Percentiles rank a stretch among this genome's conserved stretches.
Conservation (phyloP, 768 basidiomycete genomes). For the Kondoa subrosea region DNA sequence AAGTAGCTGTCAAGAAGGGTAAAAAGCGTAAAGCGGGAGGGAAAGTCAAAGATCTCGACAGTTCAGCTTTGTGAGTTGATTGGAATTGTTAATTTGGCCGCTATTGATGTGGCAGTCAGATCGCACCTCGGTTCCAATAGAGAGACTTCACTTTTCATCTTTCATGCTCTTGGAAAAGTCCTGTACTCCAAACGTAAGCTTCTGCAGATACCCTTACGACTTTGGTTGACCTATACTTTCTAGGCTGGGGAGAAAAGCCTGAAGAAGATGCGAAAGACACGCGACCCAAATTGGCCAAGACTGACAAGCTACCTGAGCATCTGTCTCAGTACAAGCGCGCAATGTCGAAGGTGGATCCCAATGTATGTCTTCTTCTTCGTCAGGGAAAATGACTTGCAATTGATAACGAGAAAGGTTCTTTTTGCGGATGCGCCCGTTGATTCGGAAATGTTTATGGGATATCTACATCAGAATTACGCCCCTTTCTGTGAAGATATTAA, state of each 20-base stretch:
- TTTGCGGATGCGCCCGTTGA: slow-evolving; percentile 80
- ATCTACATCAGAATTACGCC: slow-evolving; percentile 84
- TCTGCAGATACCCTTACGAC: not conserved
- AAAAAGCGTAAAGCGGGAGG: slow-evolving; percentile 30
- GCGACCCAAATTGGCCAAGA: slow-evolving; percentile 13
- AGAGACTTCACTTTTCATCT: slow-evolving; percentile 71
- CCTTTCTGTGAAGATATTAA: slow-evolving; percentile 66
- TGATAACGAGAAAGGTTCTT: slow-evolving; percentile 39
- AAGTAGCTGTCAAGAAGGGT: slow-evolving; percentile 29
- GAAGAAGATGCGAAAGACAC: slow-evolving; percentile 23
- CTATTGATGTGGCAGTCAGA: slow-evolving; percentile 28
- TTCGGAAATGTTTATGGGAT: slow-evolving; percentile 68
- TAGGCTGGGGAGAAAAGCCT: slow-evolving; percentile 25
- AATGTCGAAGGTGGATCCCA: slow-evolving; percentile 28
- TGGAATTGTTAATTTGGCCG: not conserved
- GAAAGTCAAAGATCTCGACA: slow-evolving; percentile 21
- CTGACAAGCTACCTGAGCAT: slow-evolving; percentile 22
- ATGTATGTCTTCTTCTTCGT: slow-evolving; percentile 22
- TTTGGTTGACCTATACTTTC: not conserved
- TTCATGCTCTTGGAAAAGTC: slow-evolving; percentile 83
- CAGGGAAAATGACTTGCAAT: slow-evolving; percentile 1
- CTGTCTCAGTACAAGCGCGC: slow-evolving; percentile 17
- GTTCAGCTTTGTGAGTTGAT: slow-evolving; percentile 21
- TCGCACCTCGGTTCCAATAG: slow-evolving; percentile 61
- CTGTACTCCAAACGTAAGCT: slow-evolving; percentile 77